Conservation (phyloP, 257 asterid genomes). For the Phtheirospermum japonicum region DNA sequence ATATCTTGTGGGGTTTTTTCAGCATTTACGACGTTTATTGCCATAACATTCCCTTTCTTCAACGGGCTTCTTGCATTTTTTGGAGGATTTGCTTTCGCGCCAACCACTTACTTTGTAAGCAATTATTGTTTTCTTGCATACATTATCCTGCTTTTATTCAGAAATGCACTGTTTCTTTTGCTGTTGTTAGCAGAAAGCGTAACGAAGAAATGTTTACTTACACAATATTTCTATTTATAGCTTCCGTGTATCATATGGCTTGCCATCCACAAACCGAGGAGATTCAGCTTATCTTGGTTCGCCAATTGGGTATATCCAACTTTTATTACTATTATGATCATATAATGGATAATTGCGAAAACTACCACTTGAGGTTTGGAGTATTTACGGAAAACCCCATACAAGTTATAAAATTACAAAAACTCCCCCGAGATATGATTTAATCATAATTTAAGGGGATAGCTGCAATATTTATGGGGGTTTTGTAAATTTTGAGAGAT, state of each 20-base stretch:
- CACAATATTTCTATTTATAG: constrained; percentile 28
- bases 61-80: constrained; percentile 74
- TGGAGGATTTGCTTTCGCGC: constrained; percentile 86
- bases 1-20: constrained; percentile 10
- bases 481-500: too few relatives aligned
- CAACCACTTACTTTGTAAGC: constrained; percentile 83
- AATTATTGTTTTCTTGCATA: too few relatives aligned
- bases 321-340: not conserved
- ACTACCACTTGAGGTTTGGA: too few relatives aligned
- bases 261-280: constrained; percentile 51
- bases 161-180: too few relatives aligned
- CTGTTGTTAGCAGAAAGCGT: too few relatives aligned
- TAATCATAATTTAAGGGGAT: too few relatives aligned
- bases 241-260: constrained; percentile 71
- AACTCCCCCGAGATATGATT: too few relatives aligned
- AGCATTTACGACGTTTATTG: constrained; percentile 79
- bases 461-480: too few relatives aligned
- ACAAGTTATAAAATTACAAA: too few relatives aligned
- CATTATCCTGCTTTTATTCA: too few relatives aligned
- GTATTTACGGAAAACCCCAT: too few relatives aligned
- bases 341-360: too few relatives aligned
- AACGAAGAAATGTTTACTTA: not conserved
- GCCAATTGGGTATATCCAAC: constrained; percentile 47
- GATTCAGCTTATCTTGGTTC: constrained; percentile 27
- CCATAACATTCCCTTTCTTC: constrained; percentile 71